Evolutionary conservation across 2,329 filamentous ascomycete genomes (phyloP), one percentile per base, ranked within the genome.

Genomic region (Tolypocladium ovalisporum): DNA sequence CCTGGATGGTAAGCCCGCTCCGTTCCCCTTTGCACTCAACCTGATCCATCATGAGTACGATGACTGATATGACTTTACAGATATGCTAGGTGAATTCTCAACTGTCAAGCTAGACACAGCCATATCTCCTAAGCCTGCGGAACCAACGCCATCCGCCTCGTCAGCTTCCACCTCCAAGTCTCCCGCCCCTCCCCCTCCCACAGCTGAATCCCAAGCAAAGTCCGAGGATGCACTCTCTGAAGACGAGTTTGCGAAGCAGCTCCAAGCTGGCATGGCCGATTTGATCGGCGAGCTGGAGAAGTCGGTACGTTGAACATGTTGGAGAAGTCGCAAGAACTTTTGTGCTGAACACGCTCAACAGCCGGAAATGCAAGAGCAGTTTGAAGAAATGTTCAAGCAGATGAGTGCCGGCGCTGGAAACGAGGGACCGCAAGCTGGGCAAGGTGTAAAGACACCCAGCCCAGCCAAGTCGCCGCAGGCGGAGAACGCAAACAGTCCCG

Each of bases 31-130:
- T n/a, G 17, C 19, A 10, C 8, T 32, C 44, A 19, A n/a, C 44
- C 8, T 12, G 3, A 32, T 27, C 44, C 13, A 9, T 3, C 36
- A 12, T 44, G 17, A 29, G 12, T 37, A 15, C 15, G 13, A 17
- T 22, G 36, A 15, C 61, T 67, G 32, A 64, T 51, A 8, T 3
- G 12, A 34, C 8, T 52, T n/a, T 29, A 19, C 49, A 93, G 93
- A 97, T 65, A 88, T 97, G 72, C 85, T 99, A 32, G 90, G 97
- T 68, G 89, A 97, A 62, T 99, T 99, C 74, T 86, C 87, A 47
- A 75, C 87, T 34, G 78, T 79, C 55, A 84, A 86, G 63, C 65
- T 85, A 17, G 67, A 70, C 39, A 55, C 65, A 17, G 55, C 59
- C 57, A 64, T 56, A 57, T 57, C 58, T 44, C 54, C 56, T 34